Percentiles rank a stretch among this genome's conserved stretches.
These are phyloP conservation scores for Candida namnaoensis DNA, from an alignment of 805 yeast species.

Conservation along the genomic window DNA sequence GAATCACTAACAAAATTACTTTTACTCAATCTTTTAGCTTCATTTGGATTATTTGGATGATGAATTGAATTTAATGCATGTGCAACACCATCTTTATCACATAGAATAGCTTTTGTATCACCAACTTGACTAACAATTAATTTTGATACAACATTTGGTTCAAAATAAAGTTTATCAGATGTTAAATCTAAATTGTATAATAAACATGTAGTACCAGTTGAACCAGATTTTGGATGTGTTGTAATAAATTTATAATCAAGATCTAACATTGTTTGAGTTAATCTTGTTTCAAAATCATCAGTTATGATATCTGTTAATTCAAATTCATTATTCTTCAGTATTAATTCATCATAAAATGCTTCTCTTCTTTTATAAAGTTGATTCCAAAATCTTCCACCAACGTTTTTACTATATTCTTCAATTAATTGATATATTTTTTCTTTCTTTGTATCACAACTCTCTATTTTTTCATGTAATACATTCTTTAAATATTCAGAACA, in stretches of 20 bases:
- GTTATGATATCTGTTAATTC: slow-evolving; percentile 1
- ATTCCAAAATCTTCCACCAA: slow-evolving; percentile 78
- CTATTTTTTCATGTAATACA: slow-evolving; percentile 47
- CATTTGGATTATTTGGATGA: slow-evolving; percentile 80
- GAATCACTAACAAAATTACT: slow-evolving; percentile 71
- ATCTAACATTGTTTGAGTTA: slow-evolving; percentile 55
- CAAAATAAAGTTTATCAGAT: slow-evolving; percentile 31
- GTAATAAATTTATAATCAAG: slow-evolving; percentile 56
- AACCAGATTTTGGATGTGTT: slow-evolving; percentile 33
- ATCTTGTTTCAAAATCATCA: slow-evolving; percentile 53
- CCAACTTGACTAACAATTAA: slow-evolving; percentile 86
- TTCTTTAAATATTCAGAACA: slow-evolving; percentile 55
- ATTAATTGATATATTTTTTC: slow-evolving; percentile 35
- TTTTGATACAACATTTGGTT: slow-evolving; percentile 55
- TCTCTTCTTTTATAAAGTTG: slow-evolving; percentile 49
- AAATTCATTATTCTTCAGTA: slow-evolving; percentile 13
- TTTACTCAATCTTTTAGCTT: slow-evolving; percentile 60
- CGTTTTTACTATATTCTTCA: slow-evolving; percentile 42
- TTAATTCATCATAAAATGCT: slow-evolving; percentile 23
- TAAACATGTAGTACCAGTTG: slow-evolving; percentile 64
- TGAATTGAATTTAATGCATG: slow-evolving; percentile 73
- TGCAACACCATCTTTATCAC: slow-evolving; percentile 74
- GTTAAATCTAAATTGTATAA: slow-evolving; percentile 34
- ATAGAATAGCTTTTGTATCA: slow-evolving; percentile 81
- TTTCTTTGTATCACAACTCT: slow-evolving; percentile 23